phyloP scores from a whole-genome alignment of 768 basidiomycete genomes.

The Rhodotorula taiwanensis region DNA sequence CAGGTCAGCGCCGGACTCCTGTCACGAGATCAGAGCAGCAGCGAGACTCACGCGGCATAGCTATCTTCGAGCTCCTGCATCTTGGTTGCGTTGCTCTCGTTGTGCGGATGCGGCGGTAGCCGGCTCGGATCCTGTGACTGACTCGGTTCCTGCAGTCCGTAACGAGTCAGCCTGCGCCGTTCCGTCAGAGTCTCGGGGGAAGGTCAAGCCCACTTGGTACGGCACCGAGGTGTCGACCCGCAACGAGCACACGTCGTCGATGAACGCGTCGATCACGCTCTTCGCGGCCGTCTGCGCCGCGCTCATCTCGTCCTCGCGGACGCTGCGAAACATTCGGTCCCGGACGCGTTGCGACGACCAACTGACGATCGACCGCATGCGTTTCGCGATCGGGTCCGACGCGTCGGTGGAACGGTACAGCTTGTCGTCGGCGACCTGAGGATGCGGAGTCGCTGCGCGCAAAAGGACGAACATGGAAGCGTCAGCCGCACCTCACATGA shows the following conservation, averaged over 20 bases:
- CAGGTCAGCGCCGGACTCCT: not conserved
- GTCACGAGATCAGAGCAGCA: not conserved
- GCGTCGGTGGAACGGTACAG: slow-evolving; percentile 33
- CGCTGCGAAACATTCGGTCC: not conserved
- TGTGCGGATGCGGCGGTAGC: slow-evolving; percentile 33
- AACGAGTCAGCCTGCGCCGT: not conserved
- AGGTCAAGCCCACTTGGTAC: slow-evolving; percentile 6
- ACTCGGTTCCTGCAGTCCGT: not conserved
- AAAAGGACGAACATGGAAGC: too few species aligned
- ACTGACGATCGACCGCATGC: slow-evolving; percentile 23
- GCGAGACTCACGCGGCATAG: slow-evolving; percentile 14
- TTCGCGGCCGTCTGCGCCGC: slow-evolving; percentile 5
- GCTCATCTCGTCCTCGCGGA: not conserved
- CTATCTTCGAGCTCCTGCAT: slow-evolving; percentile 16
- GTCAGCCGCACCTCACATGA: too few species aligned
- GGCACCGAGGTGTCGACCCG: slow-evolving; percentile 28
- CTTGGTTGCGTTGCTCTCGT: slow-evolving; percentile 19
- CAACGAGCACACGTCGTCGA: slow-evolving; percentile 20
- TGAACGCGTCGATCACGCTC: slow-evolving; percentile 21
- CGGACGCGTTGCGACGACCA: slow-evolving; percentile 31
- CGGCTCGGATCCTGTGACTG: slow-evolving; percentile 1
- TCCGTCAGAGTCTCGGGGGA: too few species aligned
- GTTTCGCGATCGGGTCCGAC: slow-evolving; percentile 17
- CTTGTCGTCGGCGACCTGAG: slow-evolving; percentile 26
- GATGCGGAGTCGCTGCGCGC: slow-evolving; percentile 26